Evolutionary conservation across 148 eudicot genomes (phyloP), one percentile per base, ranked within the genome.

Genomic region (Heliamphora exappendiculata): DNA sequence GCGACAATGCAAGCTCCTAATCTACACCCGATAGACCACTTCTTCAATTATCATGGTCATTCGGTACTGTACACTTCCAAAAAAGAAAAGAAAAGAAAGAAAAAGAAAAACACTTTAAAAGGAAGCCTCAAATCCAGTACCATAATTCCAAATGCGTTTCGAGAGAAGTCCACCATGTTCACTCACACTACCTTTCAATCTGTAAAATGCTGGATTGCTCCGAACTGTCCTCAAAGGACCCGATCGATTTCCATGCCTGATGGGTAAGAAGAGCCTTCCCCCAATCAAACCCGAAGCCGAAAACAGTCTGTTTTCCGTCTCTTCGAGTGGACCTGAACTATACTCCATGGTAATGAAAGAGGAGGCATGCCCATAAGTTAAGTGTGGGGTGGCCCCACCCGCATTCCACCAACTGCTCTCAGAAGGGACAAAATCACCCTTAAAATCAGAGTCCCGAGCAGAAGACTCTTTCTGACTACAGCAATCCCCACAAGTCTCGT

Each of bases 361-460:
- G n/a, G 95, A 86, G 64, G 89, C 91, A 16, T 88, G 87, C 17
- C 93, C 98, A 47, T 83, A 87, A 29, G 79, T 85, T 47, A 89
- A 80, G 3, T 80, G 86, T 17, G 94, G 98, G 31, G 96, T 85
- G 3, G 58, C 63, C 9, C 78, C 88, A 37, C 89, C 93, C 29
- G 85, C 87, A 78, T 90, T 90, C 98, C 98, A 94, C 98, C 98
- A 92, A 78, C 97, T 91, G 80, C 96, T 88, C 67, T 92, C 98
- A 10, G 96, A 93, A 33, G 89, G 91, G 77, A 81, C 88, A 0
- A 89, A 36, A 78, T 91, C 98, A 62, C 89, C 90, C 75, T 88
- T 94, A 69, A 81, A 90, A 76, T 92, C 98, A 63, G 93, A 79
- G 78, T 86, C 97, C 6, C 76, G 87, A 76, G 86, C 88, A 13